Evolutionary conservation across 179 eudicot species (phyloP), one percentile per base, ranked within the genome.

Genomic region (Gypsophila paniculata): DNA sequence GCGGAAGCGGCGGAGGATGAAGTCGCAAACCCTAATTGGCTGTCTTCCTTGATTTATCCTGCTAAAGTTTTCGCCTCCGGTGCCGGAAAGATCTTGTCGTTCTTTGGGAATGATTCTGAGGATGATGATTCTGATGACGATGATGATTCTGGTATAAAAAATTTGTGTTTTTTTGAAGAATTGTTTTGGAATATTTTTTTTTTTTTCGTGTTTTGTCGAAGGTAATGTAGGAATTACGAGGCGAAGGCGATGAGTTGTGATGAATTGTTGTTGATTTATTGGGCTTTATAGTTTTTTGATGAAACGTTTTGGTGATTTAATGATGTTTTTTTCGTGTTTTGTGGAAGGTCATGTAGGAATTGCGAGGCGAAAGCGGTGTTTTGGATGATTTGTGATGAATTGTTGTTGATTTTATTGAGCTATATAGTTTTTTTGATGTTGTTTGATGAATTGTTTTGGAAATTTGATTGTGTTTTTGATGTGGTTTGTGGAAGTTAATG

Each of bases 1-100:
- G 12, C 68, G 17, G 61, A 22, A 19, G 44, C 10, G 44, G 44
- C 8, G 52, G 52, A 46, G 17, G 75, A 75, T 4, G 72, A 72
- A 49, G 17, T 74, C 53, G 81, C 67, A 75, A 91, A 80, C 88
- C 88, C 92, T 85, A 89, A 82, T 78, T 91, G 97, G 97, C 76
- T 91, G 8, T 74, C 89, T 14, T 84, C 89, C 8, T 53, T 84
- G 61, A 74, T 90, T 80, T 77, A 83, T 4, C 96, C 94, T 21
- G 84, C 94, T 6, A 85, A 85, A n/a, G 53, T 78, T 62, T 79
- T 90, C 21, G 90, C 83, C 51, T 76, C 85, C 11, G 91, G 97
- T 23, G 91, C 95, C 42, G 88, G 87, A 15, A 91, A 87, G 72
- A 76, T 91, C 34, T 9, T 89, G 10, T 78, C 89, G 0, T 79